A percentile compares a stretch with the other conserved stretches of the same genome.
These are phyloP conservation scores for Solanum habrochaites DNA, from an alignment of 257 asterid genomes.

Conservation along the genomic window DNA sequence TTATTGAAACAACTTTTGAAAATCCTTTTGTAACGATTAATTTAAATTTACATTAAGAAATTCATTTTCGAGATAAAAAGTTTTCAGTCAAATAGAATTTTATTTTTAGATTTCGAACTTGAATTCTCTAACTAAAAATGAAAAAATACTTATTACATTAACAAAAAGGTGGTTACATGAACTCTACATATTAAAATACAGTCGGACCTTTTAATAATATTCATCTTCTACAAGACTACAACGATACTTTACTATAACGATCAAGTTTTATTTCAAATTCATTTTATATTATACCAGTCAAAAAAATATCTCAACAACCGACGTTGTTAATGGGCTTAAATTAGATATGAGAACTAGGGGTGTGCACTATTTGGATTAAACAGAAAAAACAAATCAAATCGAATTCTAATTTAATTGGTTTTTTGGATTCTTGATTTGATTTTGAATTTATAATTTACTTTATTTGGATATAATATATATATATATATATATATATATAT, in stretches of 20 bases:
- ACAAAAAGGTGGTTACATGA: not conserved
- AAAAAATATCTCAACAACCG: not conserved
- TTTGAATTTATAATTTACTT: no score
- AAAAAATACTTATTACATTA: not conserved
- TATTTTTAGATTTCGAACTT: rapidly evolving
- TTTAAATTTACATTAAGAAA: rapidly evolving
- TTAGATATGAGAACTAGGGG: not conserved
- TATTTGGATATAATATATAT: no score
- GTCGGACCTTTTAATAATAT: rapidly evolving
- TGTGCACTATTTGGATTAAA: no score
- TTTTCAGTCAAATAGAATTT: not conserved
- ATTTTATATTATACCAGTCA: not conserved
- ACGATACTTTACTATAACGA: not conserved
- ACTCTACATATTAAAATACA: not conserved
- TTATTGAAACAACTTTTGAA: not conserved
- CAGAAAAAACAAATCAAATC: no score
- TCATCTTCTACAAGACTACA: not conserved
- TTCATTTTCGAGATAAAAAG: not conserved
- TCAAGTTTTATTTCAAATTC: not conserved
- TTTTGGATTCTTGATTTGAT: no score
- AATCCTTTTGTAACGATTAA: not conserved
- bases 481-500: no score
- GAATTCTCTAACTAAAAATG: not conserved
- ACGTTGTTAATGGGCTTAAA: not conserved
- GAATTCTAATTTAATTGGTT: no score